Base-by-base conservation (phyloP, 495 filamentous ascomycete genomes). In the Penicillium maclennaniae region DNA sequence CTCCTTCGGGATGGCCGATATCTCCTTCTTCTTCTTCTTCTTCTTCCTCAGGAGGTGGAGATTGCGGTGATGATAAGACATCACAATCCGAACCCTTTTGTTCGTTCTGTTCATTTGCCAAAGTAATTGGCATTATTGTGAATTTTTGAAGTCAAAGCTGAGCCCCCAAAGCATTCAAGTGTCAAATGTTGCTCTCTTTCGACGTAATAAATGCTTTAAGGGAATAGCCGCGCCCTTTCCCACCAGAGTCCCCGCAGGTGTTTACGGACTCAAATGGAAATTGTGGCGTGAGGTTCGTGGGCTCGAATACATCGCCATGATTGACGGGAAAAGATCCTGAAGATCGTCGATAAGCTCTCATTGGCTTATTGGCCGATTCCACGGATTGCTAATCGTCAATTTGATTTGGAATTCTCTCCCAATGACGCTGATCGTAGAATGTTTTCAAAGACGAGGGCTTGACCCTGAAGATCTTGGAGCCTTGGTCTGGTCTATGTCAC, bases 1-100 rank as follows among this genome's bases (percentile, higher is more conserved):
- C 87, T 25, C 86, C 85, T 65, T 90, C 87, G 0, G 86, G 86
- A 53, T 82, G 86, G 5, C 41, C 23, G 17, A 5, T 3, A 87
- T 12, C 87, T 89, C 61, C 87, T 62, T 23, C 23, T 88, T 61
- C 31, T 1, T 34, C 31, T n/a, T n/a, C n/a, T 89, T 61, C 87
- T 62, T 23, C 23, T 88, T 61, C 31, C 1, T 34, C 31, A 4
- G 31, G 31, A 14, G 31, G 10, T 34, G 31, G 31, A 3, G 14
- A 12, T 14, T 34, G 31, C 15, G 3, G 31, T 34, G 31, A 34
- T 4, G 9, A 12, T 12, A 4, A 4, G 14, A 34, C 5, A 2
- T 23, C 23, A 5, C 5, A 23, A n/a, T n/a, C n/a, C n/a, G n/a
- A n/a, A n/a, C n/a, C n/a, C n/a, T n/a, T n/a, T n/a, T n/a, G 10